phyloP scores from a whole-genome alignment of 2,329 filamentous ascomycete genomes.

The Lasiodiplodia citricola region DNA sequence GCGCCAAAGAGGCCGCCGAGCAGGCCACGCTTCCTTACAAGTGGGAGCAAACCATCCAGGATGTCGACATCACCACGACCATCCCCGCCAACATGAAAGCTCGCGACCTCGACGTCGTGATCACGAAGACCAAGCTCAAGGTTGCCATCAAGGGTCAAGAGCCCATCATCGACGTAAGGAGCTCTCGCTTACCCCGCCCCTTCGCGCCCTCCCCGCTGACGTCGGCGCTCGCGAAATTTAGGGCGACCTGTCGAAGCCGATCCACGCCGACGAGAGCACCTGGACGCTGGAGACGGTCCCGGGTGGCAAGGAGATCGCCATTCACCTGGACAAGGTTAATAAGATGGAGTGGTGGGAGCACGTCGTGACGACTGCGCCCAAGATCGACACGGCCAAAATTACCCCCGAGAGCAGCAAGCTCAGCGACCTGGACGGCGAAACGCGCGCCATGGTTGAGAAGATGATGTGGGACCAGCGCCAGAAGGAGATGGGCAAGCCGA shows the following conservation, averaged over 20 bases:
- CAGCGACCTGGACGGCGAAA: constrained; percentile 92
- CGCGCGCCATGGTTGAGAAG: constrained; percentile 97
- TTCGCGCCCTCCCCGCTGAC: constrained; percentile 27
- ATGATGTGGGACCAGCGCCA: constrained; percentile 99
- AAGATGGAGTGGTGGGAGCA: constrained; percentile 99
- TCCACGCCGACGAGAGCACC: constrained; percentile 85
- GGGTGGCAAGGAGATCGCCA: constrained; percentile 73
- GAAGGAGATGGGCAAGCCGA: constrained; percentile 89
- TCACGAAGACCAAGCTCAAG: constrained; percentile 78
- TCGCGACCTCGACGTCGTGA: constrained; percentile 79
- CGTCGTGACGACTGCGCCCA: constrained; percentile 83
- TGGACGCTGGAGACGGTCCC: constrained; percentile 83
- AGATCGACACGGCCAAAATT: constrained; percentile 95
- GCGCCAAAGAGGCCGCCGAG: constrained; percentile 80
- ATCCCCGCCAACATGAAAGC: constrained; percentile 85
- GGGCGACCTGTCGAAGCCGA: constrained; percentile 83
- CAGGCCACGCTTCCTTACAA: constrained; percentile 94
- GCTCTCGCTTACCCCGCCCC: not conserved
- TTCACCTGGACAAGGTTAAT: constrained; percentile 94
- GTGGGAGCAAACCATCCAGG: constrained; percentile 91
- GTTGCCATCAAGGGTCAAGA: constrained; percentile 89
- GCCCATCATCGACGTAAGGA: constrained; percentile 76
- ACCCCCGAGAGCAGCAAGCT: constrained; percentile 90
- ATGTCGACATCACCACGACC: constrained; percentile 78
- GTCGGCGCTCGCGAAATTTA: constrained; percentile 43